phyloP scores from a whole-genome alignment of 169 alveolate species.

The Plasmodium inui region DNA sequence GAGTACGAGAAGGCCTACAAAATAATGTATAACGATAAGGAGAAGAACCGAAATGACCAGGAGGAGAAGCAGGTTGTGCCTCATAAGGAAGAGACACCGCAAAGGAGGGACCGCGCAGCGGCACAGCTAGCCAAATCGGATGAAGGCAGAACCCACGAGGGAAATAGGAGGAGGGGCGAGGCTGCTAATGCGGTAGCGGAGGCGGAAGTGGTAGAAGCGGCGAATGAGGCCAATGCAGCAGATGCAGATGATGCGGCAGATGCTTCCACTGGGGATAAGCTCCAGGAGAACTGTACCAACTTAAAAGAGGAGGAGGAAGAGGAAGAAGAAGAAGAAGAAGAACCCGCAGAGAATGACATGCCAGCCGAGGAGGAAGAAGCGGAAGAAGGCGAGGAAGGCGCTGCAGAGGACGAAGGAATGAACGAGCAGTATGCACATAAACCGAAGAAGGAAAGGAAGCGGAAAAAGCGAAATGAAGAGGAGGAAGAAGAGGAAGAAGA shows the following conservation, averaged over 20 bases:
- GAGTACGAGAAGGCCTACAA: slow-evolving; percentile 51
- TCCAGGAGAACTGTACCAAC: background rate
- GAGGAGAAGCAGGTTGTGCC: background rate
- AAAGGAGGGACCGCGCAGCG: background rate
- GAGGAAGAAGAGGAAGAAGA: background rate
- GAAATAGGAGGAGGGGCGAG: background rate
- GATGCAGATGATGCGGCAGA: background rate
- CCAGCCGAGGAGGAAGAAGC: slow-evolving; percentile 3
- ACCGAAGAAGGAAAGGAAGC: background rate
- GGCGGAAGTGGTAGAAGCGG: background rate
- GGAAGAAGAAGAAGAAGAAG: background rate
- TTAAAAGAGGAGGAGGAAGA: background rate
- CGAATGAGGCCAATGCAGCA: background rate
- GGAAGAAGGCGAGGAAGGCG: background rate
- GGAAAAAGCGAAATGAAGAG: background rate
- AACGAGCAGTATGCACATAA: background rate
- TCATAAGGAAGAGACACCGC: background rate
- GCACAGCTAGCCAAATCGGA: background rate
- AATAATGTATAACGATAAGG: slow-evolving; percentile 13
- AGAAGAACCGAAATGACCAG: background rate
- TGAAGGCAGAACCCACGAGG: background rate
- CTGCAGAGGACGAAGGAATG: background rate
- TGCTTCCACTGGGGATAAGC: background rate
- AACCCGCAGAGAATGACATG: background rate
- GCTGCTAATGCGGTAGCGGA: background rate